Percentiles rank a stretch among this genome's conserved stretches.
phyloP scores from a whole-genome alignment of 495 filamentous ascomycete genomes.

The Xylaria nigripes region DNA sequence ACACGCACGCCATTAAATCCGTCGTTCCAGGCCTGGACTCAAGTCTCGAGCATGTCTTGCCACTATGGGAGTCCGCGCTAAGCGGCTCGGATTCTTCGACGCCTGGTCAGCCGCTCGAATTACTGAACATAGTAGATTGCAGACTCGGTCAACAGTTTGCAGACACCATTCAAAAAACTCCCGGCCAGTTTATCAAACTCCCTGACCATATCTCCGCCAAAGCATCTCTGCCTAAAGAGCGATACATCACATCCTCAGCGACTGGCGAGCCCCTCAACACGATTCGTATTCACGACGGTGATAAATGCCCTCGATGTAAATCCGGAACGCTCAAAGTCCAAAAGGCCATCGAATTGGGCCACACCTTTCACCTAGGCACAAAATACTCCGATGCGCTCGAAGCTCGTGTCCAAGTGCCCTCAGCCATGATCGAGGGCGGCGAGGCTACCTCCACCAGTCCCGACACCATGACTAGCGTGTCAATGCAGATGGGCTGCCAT shows the following conservation, averaged over 20 bases:
- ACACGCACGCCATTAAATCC: slow-evolving; percentile 61
- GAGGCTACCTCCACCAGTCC: slow-evolving; percentile 6
- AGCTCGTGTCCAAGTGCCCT: slow-evolving; percentile 30
- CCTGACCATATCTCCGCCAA: slow-evolving; percentile 13
- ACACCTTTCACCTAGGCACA: slow-evolving; percentile 90
- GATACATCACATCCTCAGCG: slow-evolving; percentile 13
- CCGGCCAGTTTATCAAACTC: slow-evolving; percentile 19
- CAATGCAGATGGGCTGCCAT: slow-evolving; percentile 91
- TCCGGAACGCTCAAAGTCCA: slow-evolving; percentile 56
- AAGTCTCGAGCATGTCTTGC: slow-evolving; percentile 52
- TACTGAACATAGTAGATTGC: slow-evolving; percentile 49
- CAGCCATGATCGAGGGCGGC: slow-evolving; percentile 8
- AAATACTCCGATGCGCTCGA: slow-evolving; percentile 71
- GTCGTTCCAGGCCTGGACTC: slow-evolving; percentile 68
- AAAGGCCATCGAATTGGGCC: slow-evolving; percentile 78
- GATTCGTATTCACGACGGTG: slow-evolving; percentile 56
- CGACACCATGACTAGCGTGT: slow-evolving; percentile 22
- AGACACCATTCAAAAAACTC: slow-evolving; percentile 20
- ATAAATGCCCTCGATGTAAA: slow-evolving; percentile 62
- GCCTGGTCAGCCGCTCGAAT: slow-evolving; percentile 8
- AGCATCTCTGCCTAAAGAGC: background rate
- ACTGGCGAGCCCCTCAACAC: slow-evolving; percentile 42
- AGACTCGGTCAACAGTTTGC: slow-evolving; percentile 29
- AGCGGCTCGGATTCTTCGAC: slow-evolving; percentile 1
- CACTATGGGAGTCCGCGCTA: slow-evolving; percentile 44